A percentile compares a stretch with the other conserved stretches of the same genome.
Evolutionary conservation across 352 stramenopile genomes (phyloP).

Genomic region (Stephanocyclus meneghinianus): DNA sequence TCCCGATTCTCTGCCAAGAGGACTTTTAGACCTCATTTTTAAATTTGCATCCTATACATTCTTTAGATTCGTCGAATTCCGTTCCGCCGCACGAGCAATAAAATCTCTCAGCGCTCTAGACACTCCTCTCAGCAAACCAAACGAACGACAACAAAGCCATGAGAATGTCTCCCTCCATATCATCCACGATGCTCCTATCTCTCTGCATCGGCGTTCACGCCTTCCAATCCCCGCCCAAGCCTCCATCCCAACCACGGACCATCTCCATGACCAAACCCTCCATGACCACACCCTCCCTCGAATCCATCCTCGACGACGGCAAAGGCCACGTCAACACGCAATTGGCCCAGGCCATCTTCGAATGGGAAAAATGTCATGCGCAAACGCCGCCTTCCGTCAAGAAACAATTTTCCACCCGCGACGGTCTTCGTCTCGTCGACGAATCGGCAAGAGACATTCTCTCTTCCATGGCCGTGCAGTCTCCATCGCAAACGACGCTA

Average conservation of each 20-base stretch:
- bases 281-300: constrained; percentile 6
- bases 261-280: neutral
- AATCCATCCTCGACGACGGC: constrained; percentile 61
- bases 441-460: constrained; percentile 44
- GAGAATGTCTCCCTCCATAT: no score
- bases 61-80: no score
- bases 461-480: constrained; percentile 4
- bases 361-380: constrained; percentile 61
- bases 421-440: constrained; percentile 60
- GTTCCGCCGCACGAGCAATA: no score
- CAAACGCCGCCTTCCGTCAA: constrained; percentile 19
- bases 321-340: constrained; percentile 63
- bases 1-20: no score
- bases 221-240: neutral
- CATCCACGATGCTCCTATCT: no score
- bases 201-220: neutral
- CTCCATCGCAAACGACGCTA: neutral
- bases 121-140: no score
- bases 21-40: no score
- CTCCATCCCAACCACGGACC: neutral
- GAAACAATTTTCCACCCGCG: constrained; percentile 56
- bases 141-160: no score
- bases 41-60: no score
- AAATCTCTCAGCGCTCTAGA: no score
- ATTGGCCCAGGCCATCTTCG: constrained; percentile 59